Evolutionary conservation across 345 rosid genomes (phyloP), one percentile per base, ranked within the genome.

Genomic region (Acer yangbiense): DNA sequence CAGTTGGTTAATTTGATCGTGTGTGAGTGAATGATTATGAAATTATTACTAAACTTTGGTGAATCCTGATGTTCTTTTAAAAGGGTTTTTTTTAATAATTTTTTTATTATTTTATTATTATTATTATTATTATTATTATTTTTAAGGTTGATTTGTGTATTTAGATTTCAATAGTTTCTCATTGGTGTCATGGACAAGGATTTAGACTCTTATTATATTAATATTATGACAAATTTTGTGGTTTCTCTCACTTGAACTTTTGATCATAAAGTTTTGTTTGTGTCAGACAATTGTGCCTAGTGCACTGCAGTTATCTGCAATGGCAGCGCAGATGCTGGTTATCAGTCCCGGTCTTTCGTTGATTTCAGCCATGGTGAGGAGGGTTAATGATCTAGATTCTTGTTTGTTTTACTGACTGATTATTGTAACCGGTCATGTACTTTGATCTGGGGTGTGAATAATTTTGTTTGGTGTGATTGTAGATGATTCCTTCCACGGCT

Each of bases 241-340:
- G 58, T 64, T 21, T 63, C 54, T 74, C 52, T 39, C 12, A 14
- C 35, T 46, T 27, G 41, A 75, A 46, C 65, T 44, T 60, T 27
- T 62, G 62, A 63, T 68, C 69, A 23, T 55, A 48, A 68, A 68
- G 32, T 70, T 64, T 55, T 66, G 35, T 29, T 64, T 62, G 62
- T 79, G 78, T 63, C 88, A 95, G 99, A 92, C 97, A 50, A 86
- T 87, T 72, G 94, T 96, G 62, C 98, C 99, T 25, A 91, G 89
- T 81, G 83, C 83, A 5, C 86, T 96, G 65, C 99, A 94, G 81
- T 80, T 93, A 65, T 89, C 87, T 29, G 93, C 91, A 16, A 91
- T 95, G 97, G 91, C 90, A 7, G 77, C 73, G 27, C 99, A 87
- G 87, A 94, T 96, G 99, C 21, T 94, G 79, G 88, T 82, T 81